phyloP scores from a whole-genome alignment of 257 asterid genomes.

The Primulina eburnea region DNA sequence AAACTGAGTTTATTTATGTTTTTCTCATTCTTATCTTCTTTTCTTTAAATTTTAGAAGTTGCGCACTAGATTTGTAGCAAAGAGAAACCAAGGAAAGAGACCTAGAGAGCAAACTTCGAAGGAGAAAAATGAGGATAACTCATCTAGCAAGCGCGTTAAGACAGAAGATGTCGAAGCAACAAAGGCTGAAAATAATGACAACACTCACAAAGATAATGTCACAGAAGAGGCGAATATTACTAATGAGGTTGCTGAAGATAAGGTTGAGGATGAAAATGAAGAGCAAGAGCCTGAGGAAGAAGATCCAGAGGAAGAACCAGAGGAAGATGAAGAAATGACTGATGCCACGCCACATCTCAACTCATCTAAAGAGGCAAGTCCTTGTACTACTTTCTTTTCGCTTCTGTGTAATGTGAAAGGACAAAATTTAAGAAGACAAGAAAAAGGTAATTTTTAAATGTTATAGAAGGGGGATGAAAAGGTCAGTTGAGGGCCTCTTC shows the following conservation, averaged over 20 bases:
- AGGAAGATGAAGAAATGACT: slow-evolving; percentile 51
- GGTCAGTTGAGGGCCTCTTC: slow-evolving; percentile 4
- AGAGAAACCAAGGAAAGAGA: slow-evolving; percentile 75
- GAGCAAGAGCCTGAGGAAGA: slow-evolving; percentile 51
- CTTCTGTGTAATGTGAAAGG: neutral
- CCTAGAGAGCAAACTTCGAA: slow-evolving; percentile 52
- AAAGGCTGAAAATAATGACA: slow-evolving; percentile 27
- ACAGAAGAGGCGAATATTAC: slow-evolving; percentile 37
- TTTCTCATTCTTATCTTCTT: slow-evolving; percentile 13
- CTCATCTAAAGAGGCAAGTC: slow-evolving; percentile 46
- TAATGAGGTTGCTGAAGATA: slow-evolving; percentile 35
- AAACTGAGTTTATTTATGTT: neutral
- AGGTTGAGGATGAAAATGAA: slow-evolving; percentile 34
- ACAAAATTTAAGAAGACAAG: neutral
- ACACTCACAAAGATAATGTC: slow-evolving; percentile 25
- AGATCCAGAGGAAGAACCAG: too few species aligned
- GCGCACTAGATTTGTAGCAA: slow-evolving; percentile 47
- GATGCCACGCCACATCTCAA: slow-evolving; percentile 42
- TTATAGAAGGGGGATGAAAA: neutral
- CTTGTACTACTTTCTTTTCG: slow-evolving; percentile 14
- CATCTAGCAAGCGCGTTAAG: slow-evolving; percentile 55
- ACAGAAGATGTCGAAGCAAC: slow-evolving; percentile 35
- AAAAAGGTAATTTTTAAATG: neutral
- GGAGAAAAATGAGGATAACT: slow-evolving; percentile 46
- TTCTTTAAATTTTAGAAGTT: slow-evolving; percentile 46